Evolutionary conservation across 768 basidiomycete genomes (phyloP).

Genomic region (Hemileccinum rubropunctum): DNA sequence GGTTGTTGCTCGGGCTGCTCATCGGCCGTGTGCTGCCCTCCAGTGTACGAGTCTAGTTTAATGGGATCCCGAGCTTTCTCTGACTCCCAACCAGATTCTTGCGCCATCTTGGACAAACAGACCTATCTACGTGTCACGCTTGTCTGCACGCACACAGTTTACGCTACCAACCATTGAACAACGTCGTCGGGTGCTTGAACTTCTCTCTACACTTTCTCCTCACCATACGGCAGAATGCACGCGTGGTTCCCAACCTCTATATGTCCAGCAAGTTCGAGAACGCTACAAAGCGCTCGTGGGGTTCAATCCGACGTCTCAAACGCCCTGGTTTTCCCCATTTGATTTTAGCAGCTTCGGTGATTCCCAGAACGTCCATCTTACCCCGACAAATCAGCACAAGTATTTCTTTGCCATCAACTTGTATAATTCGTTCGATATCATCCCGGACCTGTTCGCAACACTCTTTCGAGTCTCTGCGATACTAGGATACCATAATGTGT

Average conservation of each 20-base stretch:
- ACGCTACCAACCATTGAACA: constrained; percentile 80
- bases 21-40: constrained; percentile 49
- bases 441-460: constrained; percentile 95
- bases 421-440: constrained; percentile 98
- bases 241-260: constrained; percentile 77
- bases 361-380: constrained; percentile 35
- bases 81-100: constrained; percentile 18
- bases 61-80: not conserved
- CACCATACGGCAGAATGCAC: constrained; percentile 95
- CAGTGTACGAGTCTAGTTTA: constrained; percentile 23
- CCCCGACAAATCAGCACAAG: constrained; percentile 73
- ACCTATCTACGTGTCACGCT: constrained; percentile 44
- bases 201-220: constrained; percentile 82
- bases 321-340: constrained; percentile 60
- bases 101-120: constrained; percentile 53
- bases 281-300: constrained; percentile 86
- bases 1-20: constrained; percentile 58
- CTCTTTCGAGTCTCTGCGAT: constrained; percentile 91
- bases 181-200: constrained; percentile 79
- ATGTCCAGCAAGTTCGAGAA: constrained; percentile 79
- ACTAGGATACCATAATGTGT: constrained; percentile 97
- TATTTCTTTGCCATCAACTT: constrained; percentile 99
- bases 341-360: constrained; percentile 45
- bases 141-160: constrained; percentile 59
- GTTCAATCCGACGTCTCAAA: constrained; percentile 55